Evolutionary conservation across 2,329 filamentous ascomycete genomes (phyloP), one percentile per base, ranked within the genome.

Genomic region (Emmonsiellopsis sp.): DNA sequence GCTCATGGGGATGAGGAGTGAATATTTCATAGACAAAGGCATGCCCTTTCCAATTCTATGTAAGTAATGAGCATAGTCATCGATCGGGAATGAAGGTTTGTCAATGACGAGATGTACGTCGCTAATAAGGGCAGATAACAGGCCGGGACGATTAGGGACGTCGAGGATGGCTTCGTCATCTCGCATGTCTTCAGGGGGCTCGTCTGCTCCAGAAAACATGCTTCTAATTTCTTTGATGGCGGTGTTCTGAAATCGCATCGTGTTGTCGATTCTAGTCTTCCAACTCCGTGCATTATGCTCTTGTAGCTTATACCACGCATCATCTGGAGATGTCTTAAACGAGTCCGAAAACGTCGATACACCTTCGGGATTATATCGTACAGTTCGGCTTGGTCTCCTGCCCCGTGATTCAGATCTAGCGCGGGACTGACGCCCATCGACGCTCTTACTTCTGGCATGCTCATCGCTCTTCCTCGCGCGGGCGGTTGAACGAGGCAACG

Each of bases 21-120:
- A 84, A 67, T 97, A 98, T 63, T 92, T 77, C 81, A 90, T 98
- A 63, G 94, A 85, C 57, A 83, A 78, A 1, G 93, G 93, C 83
- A 98, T 94, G 1, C 93, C 93, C 72, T 98, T 98, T n/a, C 93
- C 93, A 54, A 97, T 85, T 47, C 83, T 82, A 65, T 96, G 81
- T 31, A 98, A 74, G 65, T 95, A 98, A 13, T 86, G 81, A 0
- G 92, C 87, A 52, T 92, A 82, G 10, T 95, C 84, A 2, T 82
- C 77, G 55, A 95, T 74, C 0, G 90, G 86, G 65, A 98, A 98
- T 0, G 88, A 92, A 0, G 93, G 93, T 67, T 95, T 96, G 69
- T 97, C 93, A 55, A 98, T 77, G 34, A 83, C 76, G 53, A 98
- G 78, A 58, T 92, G 86, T 34, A 98, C 75, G 65, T 98, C 92